Evolutionary conservation across 306 rosid species (phyloP).

Genomic region (Canavalia gladiata): DNA sequence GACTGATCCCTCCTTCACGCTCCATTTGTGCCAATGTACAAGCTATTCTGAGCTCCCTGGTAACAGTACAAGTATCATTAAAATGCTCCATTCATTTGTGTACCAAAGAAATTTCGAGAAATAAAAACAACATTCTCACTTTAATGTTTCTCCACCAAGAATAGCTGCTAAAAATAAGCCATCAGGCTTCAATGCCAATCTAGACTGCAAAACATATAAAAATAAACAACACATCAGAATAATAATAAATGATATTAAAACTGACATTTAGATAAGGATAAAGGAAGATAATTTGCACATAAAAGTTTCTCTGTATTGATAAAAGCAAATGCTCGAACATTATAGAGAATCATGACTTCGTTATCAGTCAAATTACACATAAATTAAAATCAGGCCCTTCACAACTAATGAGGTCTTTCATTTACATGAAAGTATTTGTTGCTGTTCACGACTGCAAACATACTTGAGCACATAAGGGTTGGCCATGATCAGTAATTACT

Average conservation of each 20-base stretch:
- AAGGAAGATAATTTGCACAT: constrained; percentile 1
- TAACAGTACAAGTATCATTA: constrained; percentile 46
- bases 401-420: constrained; percentile 3
- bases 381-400: background rate
- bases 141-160: constrained; percentile 96
- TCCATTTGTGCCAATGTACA: constrained; percentile 99
- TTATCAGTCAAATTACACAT: constrained; percentile 16
- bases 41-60: constrained; percentile 95
- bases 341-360: constrained; percentile 3
- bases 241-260: background rate
- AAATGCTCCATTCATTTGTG: constrained; percentile 39
- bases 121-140: constrained; percentile 51
- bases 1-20: constrained; percentile 99
- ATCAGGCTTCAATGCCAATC: constrained; percentile 94
- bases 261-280: background rate
- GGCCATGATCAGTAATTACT: background rate
- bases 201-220: constrained; percentile 70
- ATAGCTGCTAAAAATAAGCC: constrained; percentile 93
- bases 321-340: constrained; percentile 29
- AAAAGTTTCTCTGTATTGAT: background rate
- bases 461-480: background rate
- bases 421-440: background rate
- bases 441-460: background rate
- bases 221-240: constrained; percentile 41
- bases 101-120: constrained; percentile 33